Evolutionary conservation across 495 filamentous ascomycete species (phyloP).

Genomic region (Entonaema liquescens): DNA sequence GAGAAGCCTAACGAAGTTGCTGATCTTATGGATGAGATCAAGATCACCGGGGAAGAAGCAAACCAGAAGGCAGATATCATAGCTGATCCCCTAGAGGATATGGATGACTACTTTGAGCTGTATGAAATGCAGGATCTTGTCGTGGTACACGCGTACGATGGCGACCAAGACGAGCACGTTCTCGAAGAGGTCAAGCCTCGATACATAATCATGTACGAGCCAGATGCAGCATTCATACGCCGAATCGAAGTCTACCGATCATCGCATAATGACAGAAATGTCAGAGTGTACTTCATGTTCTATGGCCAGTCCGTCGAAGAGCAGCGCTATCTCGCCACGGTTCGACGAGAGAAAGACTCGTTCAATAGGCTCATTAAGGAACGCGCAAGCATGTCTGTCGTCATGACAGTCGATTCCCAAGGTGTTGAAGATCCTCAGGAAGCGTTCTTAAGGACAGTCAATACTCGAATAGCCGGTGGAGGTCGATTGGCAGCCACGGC

Average conservation of each 20-base stretch:
- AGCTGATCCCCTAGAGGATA: conserved; percentile 82
- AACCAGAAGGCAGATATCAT: conserved; percentile 79
- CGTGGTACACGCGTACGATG: conserved; percentile 87
- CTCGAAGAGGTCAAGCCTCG: conserved; percentile 91
- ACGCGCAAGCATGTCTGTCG: conserved; percentile 89
- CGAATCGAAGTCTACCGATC: conserved; percentile 95
- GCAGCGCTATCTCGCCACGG: conserved; percentile 88
- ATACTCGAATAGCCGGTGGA: conserved; percentile 95
- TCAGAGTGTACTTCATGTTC: conserved; percentile 94
- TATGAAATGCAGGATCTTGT: conserved; percentile 92
- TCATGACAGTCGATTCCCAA: conserved; percentile 74
- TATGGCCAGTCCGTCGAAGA: conserved; percentile 96
- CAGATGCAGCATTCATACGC: conserved; percentile 93
- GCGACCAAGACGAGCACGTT: conserved; percentile 94
- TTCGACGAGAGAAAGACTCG: conserved; percentile 91
- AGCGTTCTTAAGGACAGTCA: conserved; percentile 91
- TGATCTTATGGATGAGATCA: conserved; percentile 71
- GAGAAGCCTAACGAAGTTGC: conserved; percentile 60
- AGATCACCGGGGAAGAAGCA: conserved; percentile 81
- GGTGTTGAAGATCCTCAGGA: conserved; percentile 86
- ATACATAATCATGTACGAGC: conserved; percentile 99
- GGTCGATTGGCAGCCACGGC: conserved; percentile 88
- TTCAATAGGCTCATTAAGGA: conserved; percentile 94
- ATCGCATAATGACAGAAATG: conserved; percentile 86
- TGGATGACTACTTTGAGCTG: conserved; percentile 91